Evolutionary conservation across 2,329 filamentous ascomycete genomes (phyloP), one percentile per base, ranked within the genome.

Genomic region (Aspergillus hortae): DNA sequence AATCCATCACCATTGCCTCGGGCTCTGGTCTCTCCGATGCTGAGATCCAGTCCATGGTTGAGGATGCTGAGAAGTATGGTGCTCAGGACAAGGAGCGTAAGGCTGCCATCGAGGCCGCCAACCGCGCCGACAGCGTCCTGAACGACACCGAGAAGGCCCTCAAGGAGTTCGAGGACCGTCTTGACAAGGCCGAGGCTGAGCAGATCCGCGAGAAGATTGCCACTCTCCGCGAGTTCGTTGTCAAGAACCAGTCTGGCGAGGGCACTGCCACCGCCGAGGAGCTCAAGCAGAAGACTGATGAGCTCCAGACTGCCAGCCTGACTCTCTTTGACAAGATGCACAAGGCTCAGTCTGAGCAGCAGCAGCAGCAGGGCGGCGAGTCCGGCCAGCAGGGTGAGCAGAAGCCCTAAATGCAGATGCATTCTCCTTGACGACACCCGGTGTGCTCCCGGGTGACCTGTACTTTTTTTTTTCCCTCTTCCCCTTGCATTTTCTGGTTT

Each of bases 241-340:
- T 86, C 79, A 92, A 95, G 87, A 95, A 85, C 83, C 92, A 96
- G 81, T 84, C 90, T 67, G 92, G 92, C 60, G 94, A 99, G 81
- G 86, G 87, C 68, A 84, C 80, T 57, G 85, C 89, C 67, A 95
- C 90, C 56, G 89, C 92, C 47, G 89, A 89, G 61, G 89, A 97
- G 77, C 87, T 99, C 77, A 97, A 97, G 89, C 85, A 90, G 80
- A 96, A 96, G 90, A 95, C 90, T 67, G 94, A 97, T 63, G 92
- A 96, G 77, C 89, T 99, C 71, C 94, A 97, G 81, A 89, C 88
- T 74, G 90, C 92, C 63, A 92, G 88, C 77, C 81, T 99, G 78
- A 95, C 89, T 79, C 86, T 97, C 69, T 97, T 99, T 76, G 94
- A 97, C 81, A 96, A 97, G 88, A 96, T 99, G 90, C 92, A 99